Conservation (phyloP, 2,329 filamentous ascomycete species). For the Rutstroemia sp. region DNA sequence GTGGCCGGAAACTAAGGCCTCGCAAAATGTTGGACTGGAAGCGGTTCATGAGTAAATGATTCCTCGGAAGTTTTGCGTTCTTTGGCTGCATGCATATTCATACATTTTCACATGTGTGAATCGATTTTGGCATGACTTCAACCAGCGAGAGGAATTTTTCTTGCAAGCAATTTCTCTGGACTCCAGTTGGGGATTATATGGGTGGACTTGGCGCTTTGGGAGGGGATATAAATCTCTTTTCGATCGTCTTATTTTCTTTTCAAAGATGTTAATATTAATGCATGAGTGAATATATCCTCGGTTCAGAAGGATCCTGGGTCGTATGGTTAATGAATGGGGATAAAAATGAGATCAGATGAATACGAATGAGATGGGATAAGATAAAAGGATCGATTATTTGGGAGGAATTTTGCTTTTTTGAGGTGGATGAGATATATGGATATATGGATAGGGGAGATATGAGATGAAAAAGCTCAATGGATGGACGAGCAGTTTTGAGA, state of each 20-base stretch:
- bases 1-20: constrained; percentile 31
- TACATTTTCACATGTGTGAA: background rate
- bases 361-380: background rate
- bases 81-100: background rate
- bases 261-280: no score
- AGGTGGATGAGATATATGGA: background rate
- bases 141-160: no score
- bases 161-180: no score
- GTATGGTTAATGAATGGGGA: background rate
- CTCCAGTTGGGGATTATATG: no score
- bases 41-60: constrained; percentile 17
- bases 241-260: no score
- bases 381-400: background rate
- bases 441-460: background rate
- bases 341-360: background rate
- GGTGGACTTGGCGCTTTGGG: no score
- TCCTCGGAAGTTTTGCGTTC: background rate
- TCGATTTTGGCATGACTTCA: no score
- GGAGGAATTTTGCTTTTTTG: background rate
- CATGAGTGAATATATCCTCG: no score
- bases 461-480: background rate
- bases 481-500: background rate
- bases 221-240: no score
- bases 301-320: background rate
- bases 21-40: constrained; percentile 15